Evolutionary conservation across 352 stramenopile species (phyloP), one percentile per base, ranked within the genome.

Genomic region (Pythium monospermum): DNA sequence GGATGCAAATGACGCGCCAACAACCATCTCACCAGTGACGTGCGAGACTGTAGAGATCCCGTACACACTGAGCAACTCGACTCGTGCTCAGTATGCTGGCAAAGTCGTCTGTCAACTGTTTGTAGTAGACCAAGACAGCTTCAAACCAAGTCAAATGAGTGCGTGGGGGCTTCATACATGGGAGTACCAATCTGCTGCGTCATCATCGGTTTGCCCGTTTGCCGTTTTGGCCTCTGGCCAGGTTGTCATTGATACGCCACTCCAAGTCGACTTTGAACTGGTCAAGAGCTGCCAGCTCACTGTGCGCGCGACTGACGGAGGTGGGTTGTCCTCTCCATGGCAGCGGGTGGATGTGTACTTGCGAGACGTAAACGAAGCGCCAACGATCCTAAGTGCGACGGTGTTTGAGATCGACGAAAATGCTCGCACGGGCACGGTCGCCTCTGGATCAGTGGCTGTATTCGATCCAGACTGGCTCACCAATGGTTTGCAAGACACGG

Each of bases 1-100:
- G 2, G 62, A 70, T 45, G 50, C 50, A 0, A 70, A 70, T 30
- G 62, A 70, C 38, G 16, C 50, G 1, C 62, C 62, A 21, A 64
- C 51, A 1, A n/a, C 44, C 2, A 45, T 70, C 8, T 40, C 47
- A 2, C 62, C 62, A 7, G 41, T 22, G 16, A 32, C 3, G 4
- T 70, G 62, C 41, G 26, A 26, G 3, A 27, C 52, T 1, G 26
- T 63, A n/a, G 62, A 70, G 22, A 44, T 66, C 11, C 30, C 57
- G 1, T 66, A 66, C 30, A 57, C 25, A 1, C 23, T 69, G 8
- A 36, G 27, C 16, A 21, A 44, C 12, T 26, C 27, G 1, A 27
- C 25, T 18, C 31, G 15, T n/a, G 23, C 16, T 1, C 37, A 52
- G n/a, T 62, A 33, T 18, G 21, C 39, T 6, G 31, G 25, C 2